phyloP scores from a whole-genome alignment of 2,329 filamentous ascomycete species.

The Exophiala oligosperma region DNA sequence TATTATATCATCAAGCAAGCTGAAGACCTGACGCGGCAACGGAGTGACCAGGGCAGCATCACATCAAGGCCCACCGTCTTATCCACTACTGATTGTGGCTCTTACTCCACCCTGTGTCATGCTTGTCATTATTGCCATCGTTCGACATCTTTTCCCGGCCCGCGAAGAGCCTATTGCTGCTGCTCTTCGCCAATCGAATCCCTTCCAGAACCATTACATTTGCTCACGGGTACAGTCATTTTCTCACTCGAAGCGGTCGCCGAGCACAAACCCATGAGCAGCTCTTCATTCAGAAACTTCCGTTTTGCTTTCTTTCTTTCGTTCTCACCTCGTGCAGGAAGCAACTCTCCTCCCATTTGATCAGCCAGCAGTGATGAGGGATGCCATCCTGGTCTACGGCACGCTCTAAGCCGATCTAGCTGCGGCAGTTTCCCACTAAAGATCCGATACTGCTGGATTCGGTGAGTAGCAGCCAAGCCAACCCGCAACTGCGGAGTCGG shows the following conservation, averaged over 20 bases:
- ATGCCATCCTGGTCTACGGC: neutral
- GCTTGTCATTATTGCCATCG: neutral
- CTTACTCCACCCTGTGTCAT: neutral
- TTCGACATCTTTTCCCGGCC: neutral
- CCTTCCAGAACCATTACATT: neutral
- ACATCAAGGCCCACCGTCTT: neutral
- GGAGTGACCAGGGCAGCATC: neutral
- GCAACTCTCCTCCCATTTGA: neutral
- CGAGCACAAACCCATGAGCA: neutral
- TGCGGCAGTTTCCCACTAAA: slow-evolving; percentile 2
- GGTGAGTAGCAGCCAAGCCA: slow-evolving; percentile 10
- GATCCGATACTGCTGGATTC: slow-evolving; percentile 3
- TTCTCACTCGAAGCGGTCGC: neutral
- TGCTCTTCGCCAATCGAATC: neutral
- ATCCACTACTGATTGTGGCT: neutral
- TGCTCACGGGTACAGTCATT: neutral
- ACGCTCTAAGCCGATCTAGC: slow-evolving; percentile 7
- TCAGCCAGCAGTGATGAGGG: neutral
- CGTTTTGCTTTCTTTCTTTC: neutral
- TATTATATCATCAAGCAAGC: neutral
- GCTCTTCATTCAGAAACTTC: neutral
- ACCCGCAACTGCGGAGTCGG: slow-evolving; percentile 10
- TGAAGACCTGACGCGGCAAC: neutral
- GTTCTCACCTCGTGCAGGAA: neutral
- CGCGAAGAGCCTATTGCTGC: neutral